These are phyloP conservation scores for Boletus reticuloceps DNA, from an alignment of 768 basidiomycete species.

Conservation along the genomic window DNA sequence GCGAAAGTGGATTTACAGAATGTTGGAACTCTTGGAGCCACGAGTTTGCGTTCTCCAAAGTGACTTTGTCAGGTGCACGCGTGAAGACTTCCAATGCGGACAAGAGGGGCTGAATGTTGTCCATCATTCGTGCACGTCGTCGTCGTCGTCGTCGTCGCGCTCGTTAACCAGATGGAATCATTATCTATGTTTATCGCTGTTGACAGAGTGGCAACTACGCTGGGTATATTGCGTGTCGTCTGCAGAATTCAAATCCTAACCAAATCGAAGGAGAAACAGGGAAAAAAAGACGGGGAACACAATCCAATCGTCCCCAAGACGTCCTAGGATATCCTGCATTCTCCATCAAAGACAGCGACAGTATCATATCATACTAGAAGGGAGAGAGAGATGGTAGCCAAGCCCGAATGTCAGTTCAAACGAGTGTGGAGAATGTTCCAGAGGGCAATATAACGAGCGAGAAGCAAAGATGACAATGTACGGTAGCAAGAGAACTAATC, in stretches of 20 bases:
- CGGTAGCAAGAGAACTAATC: constrained; percentile 39
- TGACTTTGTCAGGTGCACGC: constrained; percentile 76
- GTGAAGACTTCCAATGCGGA: constrained; percentile 79
- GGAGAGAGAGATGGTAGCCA: constrained; percentile 41
- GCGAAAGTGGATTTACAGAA: constrained; percentile 88
- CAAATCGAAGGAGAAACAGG: constrained; percentile 5
- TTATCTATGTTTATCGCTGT: constrained; percentile 32
- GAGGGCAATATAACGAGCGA: constrained; percentile 27
- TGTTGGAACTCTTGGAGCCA: constrained; percentile 99
- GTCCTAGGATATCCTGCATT: constrained; percentile 20
- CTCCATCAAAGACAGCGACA: constrained; percentile 39
- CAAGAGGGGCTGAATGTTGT: constrained; percentile 67
- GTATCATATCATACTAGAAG: constrained; percentile 48
- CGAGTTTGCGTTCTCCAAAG: constrained; percentile 83
- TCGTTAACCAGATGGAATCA: constrained; percentile 3
- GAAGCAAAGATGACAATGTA: constrained; percentile 39
- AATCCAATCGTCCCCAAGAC: constrained; percentile 26
- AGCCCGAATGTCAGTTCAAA: constrained; percentile 56
- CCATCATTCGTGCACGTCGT: constrained; percentile 41
- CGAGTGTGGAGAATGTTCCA: constrained; percentile 56
- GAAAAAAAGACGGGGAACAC: constrained; percentile 4
- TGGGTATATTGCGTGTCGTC: constrained; percentile 31
- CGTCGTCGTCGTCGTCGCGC: constrained; percentile 11
- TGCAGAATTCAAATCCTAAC: constrained; percentile 14
- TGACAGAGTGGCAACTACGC: constrained; percentile 33